Evolutionary conservation across 345 rosid genomes (phyloP).

Genomic region (Citrus reticulata): DNA sequence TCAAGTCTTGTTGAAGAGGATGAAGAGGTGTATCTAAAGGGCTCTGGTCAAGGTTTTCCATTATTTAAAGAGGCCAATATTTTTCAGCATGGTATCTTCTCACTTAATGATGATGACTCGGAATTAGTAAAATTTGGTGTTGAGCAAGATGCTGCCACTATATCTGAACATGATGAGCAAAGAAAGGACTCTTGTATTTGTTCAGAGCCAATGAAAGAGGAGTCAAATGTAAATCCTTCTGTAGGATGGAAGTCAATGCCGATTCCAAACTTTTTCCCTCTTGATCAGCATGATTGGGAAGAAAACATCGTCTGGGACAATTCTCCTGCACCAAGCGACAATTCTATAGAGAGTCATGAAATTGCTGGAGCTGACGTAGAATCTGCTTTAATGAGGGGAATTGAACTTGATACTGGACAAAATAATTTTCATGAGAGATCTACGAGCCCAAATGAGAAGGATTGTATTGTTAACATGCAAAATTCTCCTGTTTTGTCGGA

Average conservation of each 20-base stretch:
- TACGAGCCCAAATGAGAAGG: slow-evolving; percentile 30
- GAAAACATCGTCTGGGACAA: slow-evolving; percentile 75
- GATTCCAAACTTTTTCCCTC: slow-evolving; percentile 50
- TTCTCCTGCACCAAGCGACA: slow-evolving; percentile 46
- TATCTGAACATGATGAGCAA: slow-evolving; percentile 34
- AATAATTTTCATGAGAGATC: slow-evolving; percentile 33
- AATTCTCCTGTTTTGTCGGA: slow-evolving; percentile 44
- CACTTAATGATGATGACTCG: slow-evolving; percentile 27
- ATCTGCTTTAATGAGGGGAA: slow-evolving; percentile 32
- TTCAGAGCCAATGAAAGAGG: slow-evolving; percentile 70
- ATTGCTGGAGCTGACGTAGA: slow-evolving; percentile 32
- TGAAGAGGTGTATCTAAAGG: slow-evolving; percentile 73
- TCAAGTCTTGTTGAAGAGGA: slow-evolving; percentile 83
- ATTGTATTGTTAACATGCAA: slow-evolving; percentile 22
- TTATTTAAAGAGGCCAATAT: slow-evolving; percentile 27
- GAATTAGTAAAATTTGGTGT: slow-evolving; percentile 37
- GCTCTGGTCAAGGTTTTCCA: slow-evolving; percentile 38
- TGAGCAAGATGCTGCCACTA: slow-evolving; percentile 25
- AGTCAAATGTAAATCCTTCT: slow-evolving; percentile 29
- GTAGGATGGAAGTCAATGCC: slow-evolving; percentile 48
- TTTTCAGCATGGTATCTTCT: slow-evolving; percentile 41
- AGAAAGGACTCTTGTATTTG: slow-evolving; percentile 42
- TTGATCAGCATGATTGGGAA: slow-evolving; percentile 96
- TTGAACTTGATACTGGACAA: slow-evolving; percentile 24
- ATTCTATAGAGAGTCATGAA: slow-evolving; percentile 41